These are phyloP conservation scores for Trichoderma citrinoviride DNA, from an alignment of 2,329 filamentous ascomycete genomes.

Conservation along the genomic window DNA sequence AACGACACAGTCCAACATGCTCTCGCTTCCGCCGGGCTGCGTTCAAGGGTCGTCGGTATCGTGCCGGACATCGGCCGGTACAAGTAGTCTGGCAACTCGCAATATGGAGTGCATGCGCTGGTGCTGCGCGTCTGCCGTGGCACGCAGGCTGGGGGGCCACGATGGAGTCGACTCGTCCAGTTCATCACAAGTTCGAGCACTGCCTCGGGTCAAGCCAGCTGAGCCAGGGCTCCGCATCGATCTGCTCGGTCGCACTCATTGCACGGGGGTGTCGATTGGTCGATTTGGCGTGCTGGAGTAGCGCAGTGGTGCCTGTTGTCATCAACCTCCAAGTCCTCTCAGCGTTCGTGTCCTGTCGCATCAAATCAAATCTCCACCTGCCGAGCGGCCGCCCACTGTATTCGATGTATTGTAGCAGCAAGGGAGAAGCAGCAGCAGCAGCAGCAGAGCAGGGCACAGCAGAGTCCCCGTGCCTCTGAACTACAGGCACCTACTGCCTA, in stretches of 20 bases:
- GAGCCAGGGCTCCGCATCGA: background rate
- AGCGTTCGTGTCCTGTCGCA: background rate
- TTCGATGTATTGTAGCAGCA: background rate
- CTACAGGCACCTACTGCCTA: too few relatives aligned
- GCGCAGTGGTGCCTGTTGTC: background rate
- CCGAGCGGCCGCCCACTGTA: constrained; percentile 10
- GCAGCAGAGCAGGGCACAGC: too few relatives aligned
- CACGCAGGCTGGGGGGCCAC: constrained; percentile 3
- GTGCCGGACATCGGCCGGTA: too few relatives aligned
- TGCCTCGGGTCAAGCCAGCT: constrained; percentile 12
- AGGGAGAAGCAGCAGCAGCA: too few relatives aligned
- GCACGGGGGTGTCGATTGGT: background rate
- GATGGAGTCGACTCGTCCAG: background rate
- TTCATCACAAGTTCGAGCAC: background rate
- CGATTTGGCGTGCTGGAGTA: background rate
- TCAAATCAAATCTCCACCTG: too few relatives aligned
- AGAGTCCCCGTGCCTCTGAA: too few relatives aligned
- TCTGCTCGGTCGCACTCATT: too few relatives aligned
- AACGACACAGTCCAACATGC: background rate
- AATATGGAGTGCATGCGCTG: background rate
- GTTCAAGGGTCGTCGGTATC: too few relatives aligned
- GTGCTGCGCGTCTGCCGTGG: constrained; percentile 3
- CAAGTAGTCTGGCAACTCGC: too few relatives aligned
- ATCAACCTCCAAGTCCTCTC: background rate
- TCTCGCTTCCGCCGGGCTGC: background rate